Conservation (phyloP, 2,329 filamentous ascomycete species). For the Gnomoniopsis sp. region DNA sequence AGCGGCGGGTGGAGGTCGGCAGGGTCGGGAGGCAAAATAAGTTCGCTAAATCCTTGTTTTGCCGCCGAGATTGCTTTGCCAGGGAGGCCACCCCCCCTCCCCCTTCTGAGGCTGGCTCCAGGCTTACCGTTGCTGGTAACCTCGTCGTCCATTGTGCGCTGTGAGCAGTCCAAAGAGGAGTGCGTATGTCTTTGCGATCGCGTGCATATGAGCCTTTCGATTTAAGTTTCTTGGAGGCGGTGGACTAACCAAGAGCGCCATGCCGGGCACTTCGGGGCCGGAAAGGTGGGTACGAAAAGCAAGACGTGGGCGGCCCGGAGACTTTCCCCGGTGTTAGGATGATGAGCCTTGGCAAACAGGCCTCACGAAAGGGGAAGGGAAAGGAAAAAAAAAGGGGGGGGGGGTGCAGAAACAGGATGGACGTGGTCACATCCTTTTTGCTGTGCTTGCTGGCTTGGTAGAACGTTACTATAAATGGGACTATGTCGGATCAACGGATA, state of each 20-base stretch:
- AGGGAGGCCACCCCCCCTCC: neutral
- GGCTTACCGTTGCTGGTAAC: too few relatives aligned
- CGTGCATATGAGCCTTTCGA: neutral
- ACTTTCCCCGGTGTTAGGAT: neutral
- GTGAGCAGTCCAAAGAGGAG: too few relatives aligned
- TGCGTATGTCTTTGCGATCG: neutral
- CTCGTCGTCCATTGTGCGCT: too few relatives aligned
- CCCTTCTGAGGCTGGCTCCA: too few relatives aligned
- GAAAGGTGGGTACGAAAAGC: neutral
- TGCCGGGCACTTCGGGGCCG: neutral
- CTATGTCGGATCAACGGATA: too few relatives aligned
- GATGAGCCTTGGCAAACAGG: neutral
- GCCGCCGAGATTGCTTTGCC: neutral
- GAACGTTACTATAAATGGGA: too few relatives aligned
- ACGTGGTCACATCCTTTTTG: too few relatives aligned
- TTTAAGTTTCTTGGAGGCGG: neutral
- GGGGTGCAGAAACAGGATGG: too few relatives aligned
- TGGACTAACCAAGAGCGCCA: too few relatives aligned
- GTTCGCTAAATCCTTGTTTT: neutral
- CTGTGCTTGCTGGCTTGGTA: too few relatives aligned
- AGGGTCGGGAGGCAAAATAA: neutral
- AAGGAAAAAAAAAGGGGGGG: too few relatives aligned
- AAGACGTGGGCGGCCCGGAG: neutral
- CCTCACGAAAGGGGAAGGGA: too few relatives aligned
- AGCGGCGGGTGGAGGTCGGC: constrained; percentile 8